Base-by-base conservation (phyloP, 2,329 filamentous ascomycete species). In the Tolypocladium nubicola region DNA sequence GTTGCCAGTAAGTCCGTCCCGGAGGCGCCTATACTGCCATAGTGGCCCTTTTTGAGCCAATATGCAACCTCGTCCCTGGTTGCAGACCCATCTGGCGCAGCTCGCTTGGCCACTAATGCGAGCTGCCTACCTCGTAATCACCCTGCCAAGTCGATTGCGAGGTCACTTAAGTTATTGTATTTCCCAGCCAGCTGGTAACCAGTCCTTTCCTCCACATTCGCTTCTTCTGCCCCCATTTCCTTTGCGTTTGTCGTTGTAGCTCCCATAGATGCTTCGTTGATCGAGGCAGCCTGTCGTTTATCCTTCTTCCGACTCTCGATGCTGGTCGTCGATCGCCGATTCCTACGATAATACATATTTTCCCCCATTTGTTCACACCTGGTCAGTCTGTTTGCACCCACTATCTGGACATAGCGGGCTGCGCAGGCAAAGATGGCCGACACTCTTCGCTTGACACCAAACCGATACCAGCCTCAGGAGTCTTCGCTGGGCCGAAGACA, bases 401-500 rank as follows among this genome's bases (percentile, higher is more conserved):
- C 64, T 69, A 68, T 68, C 64, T 61, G 57, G 63, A 62, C 60
- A 70, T 71, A 71, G 59, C 66, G 68, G 62, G 64, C 62, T 60
- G 54, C 60, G 60, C 58, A 64, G 71, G 69, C 65, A 76, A 50
- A 67, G 60, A 83, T 83, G 80, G 69, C 80, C 56, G 77, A 78
- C 56, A 62, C 66, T 55, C 57, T 67, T 54, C 61, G 57, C 21
- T 45, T 58, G 57, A 58, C 57, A 38, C 57, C 59, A 61, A 63
- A 62, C 58, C 63, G 63, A 62, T 79, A 77, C 65, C 73, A 71
- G 66, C 71, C 77, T 67, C 73, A 72, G 62, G 77, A 78, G 61
- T 74, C 78, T 73, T 76, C 77, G 81, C 81, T 75, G 78, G 81
- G 69, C 70, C 80, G 80, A 75, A 78, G 78, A 72, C 72, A 71